Percentiles rank a stretch among this genome's conserved stretches.
phyloP scores from a whole-genome alignment of 2,329 filamentous ascomycete species.

The Microsporum ferrugineum region DNA sequence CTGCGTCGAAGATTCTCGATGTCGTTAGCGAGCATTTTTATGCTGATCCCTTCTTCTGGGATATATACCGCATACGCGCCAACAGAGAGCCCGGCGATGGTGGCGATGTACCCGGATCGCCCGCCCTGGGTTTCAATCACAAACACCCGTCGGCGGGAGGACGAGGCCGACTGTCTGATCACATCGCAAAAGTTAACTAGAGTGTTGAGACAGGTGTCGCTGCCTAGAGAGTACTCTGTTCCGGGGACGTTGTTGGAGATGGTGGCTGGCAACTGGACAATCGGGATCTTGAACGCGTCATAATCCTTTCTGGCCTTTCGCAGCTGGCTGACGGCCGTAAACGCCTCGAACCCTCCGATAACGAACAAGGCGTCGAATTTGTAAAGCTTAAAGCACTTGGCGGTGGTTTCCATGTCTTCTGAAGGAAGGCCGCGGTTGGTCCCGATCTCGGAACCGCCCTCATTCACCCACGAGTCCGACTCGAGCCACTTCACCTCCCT shows the following conservation, averaged over 20 bases:
- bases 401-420: slow-evolving; percentile 74
- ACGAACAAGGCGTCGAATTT: slow-evolving; percentile 85
- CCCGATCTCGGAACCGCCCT: slow-evolving; percentile 93
- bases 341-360: slow-evolving; percentile 91
- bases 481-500: slow-evolving; percentile 85
- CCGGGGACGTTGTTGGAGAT: slow-evolving; percentile 98
- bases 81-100: slow-evolving; percentile 78
- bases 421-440: slow-evolving; percentile 88
- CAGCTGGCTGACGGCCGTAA: slow-evolving; percentile 80
- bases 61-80: slow-evolving; percentile 92
- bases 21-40: slow-evolving; percentile 84
- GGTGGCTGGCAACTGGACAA: slow-evolving; percentile 85
- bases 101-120: slow-evolving; percentile 85
- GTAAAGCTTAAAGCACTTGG: slow-evolving; percentile 72
- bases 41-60: slow-evolving; percentile 86
- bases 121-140: slow-evolving; percentile 97
- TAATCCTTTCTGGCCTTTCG: slow-evolving; percentile 67
- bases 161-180: slow-evolving; percentile 92
- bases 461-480: slow-evolving; percentile 88
- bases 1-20: slow-evolving; percentile 79
- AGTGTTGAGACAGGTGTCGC: slow-evolving; percentile 92
- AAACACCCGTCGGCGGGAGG: slow-evolving; percentile 85
- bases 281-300: slow-evolving; percentile 80
- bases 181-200: slow-evolving; percentile 92
- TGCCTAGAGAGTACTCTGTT: slow-evolving; percentile 92